Evolutionary conservation across 177 flowering plant genomes (phyloP).

Genomic region (Vitis hybrid): DNA sequence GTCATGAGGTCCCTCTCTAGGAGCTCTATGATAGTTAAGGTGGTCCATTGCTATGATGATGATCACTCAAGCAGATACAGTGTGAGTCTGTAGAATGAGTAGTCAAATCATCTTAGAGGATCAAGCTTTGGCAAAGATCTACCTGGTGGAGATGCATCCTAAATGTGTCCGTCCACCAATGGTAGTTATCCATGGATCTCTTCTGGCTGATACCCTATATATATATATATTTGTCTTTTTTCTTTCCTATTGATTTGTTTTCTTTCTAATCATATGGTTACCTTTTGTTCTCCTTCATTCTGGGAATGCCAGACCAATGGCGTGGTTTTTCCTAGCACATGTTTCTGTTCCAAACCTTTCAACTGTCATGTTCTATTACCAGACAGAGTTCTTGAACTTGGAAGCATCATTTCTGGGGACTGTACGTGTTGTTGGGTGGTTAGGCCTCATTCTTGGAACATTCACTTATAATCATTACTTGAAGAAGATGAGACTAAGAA

Average conservation of each 20-base stretch:
- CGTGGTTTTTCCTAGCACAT: conserved; percentile 91
- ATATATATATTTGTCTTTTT: neutral
- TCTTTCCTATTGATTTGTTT: conserved; percentile 6
- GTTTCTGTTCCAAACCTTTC: conserved; percentile 80
- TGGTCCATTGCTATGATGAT: no score
- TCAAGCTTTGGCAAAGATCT: no score
- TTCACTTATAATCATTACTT: conserved; percentile 68
- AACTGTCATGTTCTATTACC: conserved; percentile 89
- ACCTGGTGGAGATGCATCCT: no score
- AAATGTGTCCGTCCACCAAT: neutral
- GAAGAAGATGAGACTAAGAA: conserved; percentile 62
- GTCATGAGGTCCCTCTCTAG: neutral
- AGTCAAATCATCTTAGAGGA: no score
- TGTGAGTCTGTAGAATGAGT: no score
- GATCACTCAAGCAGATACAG: no score
- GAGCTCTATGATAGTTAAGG: conserved; percentile 1
- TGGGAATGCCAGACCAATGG: conserved; percentile 76
- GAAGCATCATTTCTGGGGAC: conserved; percentile 90
- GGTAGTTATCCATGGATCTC: no score
- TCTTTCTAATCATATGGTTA: conserved; percentile 18
- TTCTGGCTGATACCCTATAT: no score
- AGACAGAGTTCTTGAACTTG: conserved; percentile 77
- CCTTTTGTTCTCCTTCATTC: conserved; percentile 14
- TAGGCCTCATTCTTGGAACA: conserved; percentile 90
- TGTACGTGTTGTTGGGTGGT: conserved; percentile 84